Evolutionary conservation across 345 rosid genomes (phyloP).

Genomic region (Brassica juncea): DNA sequence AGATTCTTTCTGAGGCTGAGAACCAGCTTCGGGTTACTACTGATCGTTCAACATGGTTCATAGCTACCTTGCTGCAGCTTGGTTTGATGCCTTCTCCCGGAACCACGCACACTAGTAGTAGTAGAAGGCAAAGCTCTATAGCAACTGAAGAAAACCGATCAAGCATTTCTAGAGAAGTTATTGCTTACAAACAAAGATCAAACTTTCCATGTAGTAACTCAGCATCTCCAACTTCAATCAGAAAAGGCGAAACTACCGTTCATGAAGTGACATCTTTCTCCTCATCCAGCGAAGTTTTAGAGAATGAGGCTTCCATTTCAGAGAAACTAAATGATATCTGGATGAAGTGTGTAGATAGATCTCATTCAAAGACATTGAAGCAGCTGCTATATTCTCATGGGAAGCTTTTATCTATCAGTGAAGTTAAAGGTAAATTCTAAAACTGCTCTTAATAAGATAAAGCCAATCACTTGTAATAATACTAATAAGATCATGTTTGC

Average conservation of each 20-base stretch:
- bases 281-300: slow-evolving; percentile 42
- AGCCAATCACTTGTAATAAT: neutral
- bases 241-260: slow-evolving; percentile 44
- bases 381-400: slow-evolving; percentile 74
- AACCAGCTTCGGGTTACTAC: slow-evolving; percentile 77
- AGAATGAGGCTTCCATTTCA: slow-evolving; percentile 40
- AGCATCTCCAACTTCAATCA: slow-evolving; percentile 56
- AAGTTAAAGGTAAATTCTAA: slow-evolving; percentile 63
- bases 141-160: slow-evolving; percentile 73
- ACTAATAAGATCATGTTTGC: slow-evolving; percentile 33
- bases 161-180: slow-evolving; percentile 63
- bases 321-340: slow-evolving; percentile 70
- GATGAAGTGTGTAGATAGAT: slow-evolving; percentile 75
- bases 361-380: slow-evolving; percentile 90
- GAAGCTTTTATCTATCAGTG: slow-evolving; percentile 75
- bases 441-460: neutral
- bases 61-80: slow-evolving; percentile 86
- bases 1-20: slow-evolving; percentile 93
- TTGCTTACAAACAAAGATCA: slow-evolving; percentile 55
- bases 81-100: slow-evolving; percentile 82
- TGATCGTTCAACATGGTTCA: slow-evolving; percentile 96
- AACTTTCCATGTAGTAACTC: slow-evolving; percentile 48
- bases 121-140: slow-evolving; percentile 76
- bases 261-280: slow-evolving; percentile 45
- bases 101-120: slow-evolving; percentile 65